Conservation (phyloP, 495 filamentous ascomycete species). For the Lophium mytilinum region DNA sequence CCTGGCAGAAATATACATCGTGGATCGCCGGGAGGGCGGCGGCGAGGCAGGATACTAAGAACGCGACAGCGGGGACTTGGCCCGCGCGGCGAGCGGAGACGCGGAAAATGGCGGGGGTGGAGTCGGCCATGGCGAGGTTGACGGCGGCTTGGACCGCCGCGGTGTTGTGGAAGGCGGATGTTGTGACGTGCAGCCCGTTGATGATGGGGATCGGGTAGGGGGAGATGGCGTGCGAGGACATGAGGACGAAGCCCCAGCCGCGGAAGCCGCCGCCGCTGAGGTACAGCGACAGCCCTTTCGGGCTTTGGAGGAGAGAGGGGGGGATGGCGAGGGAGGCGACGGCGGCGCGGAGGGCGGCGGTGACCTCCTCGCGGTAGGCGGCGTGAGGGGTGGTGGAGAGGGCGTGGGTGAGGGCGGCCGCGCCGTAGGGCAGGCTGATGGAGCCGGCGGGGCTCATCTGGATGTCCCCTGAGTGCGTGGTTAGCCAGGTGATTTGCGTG, state of each 20-base stretch:
- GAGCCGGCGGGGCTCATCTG: constrained; percentile 42
- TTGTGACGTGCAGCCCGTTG: constrained; percentile 65
- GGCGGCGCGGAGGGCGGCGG: constrained; percentile 50
- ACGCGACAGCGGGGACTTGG: constrained; percentile 77
- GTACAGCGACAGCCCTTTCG: constrained; percentile 61
- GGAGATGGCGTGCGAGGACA: constrained; percentile 54
- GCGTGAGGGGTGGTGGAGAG: constrained; percentile 30
- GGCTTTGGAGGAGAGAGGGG: constrained; percentile 36
- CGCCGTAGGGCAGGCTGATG: constrained; percentile 71
- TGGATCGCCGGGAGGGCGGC: constrained; percentile 61
- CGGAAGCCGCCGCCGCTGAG: constrained; percentile 87
- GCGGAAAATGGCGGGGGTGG: constrained; percentile 54
- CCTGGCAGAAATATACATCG: constrained; percentile 64
- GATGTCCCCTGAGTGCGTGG: constrained; percentile 46
- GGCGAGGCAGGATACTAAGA: constrained; percentile 64
- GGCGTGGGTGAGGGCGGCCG: constrained; percentile 66
- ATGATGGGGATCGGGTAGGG: constrained; percentile 82
- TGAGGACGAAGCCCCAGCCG: constrained; percentile 80
- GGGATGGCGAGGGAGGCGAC: constrained; percentile 52
- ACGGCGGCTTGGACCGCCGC: constrained; percentile 49
- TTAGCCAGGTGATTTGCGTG: constrained; percentile 81
- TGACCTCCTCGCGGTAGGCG: constrained; percentile 50
- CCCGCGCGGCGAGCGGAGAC: constrained; percentile 71
- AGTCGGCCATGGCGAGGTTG: constrained; percentile 34
- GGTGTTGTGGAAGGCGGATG: constrained; percentile 54